Conservation (phyloP, 768 basidiomycete species). For the Artomyces pyxidatus region DNA sequence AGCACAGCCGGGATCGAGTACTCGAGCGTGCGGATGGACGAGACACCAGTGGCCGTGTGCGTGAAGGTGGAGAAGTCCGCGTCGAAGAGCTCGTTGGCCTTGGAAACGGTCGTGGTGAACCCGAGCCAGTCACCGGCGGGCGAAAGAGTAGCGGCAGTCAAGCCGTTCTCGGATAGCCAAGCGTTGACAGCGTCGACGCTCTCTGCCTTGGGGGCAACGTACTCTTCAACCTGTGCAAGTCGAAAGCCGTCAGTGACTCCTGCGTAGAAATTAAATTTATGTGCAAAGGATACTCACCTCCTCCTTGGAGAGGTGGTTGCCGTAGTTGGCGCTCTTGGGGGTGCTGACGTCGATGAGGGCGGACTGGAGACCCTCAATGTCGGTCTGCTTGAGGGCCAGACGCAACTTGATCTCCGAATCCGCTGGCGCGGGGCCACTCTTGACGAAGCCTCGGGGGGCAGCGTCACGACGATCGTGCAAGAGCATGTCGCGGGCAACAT, state of each 20-base stretch:
- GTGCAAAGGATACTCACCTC: too few relatives aligned
- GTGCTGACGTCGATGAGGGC: background rate
- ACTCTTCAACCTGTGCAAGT: slow-evolving; percentile 10
- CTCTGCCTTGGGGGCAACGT: slow-evolving; percentile 6
- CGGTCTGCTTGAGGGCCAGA: background rate
- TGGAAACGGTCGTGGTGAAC: slow-evolving; percentile 6
- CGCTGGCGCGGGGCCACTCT: background rate
- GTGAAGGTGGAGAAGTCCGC: slow-evolving; percentile 9
- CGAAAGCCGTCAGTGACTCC: slow-evolving; percentile 6
- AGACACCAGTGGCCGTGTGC: slow-evolving; percentile 7
- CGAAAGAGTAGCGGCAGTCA: slow-evolving; percentile 6
- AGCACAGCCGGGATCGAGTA: slow-evolving; percentile 13
- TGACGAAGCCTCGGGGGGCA: background rate
- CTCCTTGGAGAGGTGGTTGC: too few relatives aligned
- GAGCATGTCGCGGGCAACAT: background rate
- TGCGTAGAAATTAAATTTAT: slow-evolving; percentile 19
- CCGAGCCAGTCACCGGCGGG: slow-evolving; percentile 14
- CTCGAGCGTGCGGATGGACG: slow-evolving; percentile 9
- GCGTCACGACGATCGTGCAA: background rate
- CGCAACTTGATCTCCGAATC: background rate
- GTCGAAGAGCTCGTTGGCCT: slow-evolving; percentile 11
- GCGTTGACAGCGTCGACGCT: slow-evolving; percentile 7
- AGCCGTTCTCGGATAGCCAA: slow-evolving; percentile 8
- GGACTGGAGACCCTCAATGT: background rate
- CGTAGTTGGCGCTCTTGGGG: background rate